Evolutionary conservation across 2,329 filamentous ascomycete species (phyloP).

Genomic region (Fusarium hostae): DNA sequence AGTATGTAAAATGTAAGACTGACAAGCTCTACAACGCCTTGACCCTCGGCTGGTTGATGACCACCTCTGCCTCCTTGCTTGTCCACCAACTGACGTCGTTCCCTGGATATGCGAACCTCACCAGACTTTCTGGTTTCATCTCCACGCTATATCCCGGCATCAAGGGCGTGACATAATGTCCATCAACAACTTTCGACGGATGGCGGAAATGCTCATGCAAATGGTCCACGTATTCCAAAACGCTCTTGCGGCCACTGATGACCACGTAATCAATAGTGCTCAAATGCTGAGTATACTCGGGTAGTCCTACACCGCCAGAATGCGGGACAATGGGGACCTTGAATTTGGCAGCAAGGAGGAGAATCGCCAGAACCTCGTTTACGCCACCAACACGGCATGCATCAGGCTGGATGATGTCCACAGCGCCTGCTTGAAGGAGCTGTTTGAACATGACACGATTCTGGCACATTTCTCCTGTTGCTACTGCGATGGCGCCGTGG

Average conservation of each 20-base stretch:
- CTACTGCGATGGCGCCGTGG: constrained; percentile 72
- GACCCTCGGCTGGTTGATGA: not conserved
- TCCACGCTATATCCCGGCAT: constrained; percentile 90
- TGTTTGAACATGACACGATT: constrained; percentile 96
- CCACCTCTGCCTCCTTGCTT: constrained; percentile 70
- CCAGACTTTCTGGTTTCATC: constrained; percentile 91
- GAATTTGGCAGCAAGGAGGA: constrained; percentile 84
- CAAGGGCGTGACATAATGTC: constrained; percentile 86
- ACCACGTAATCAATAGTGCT: constrained; percentile 93
- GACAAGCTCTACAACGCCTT: not conserved
- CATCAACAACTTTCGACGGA: constrained; percentile 80
- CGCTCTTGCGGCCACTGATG: constrained; percentile 74
- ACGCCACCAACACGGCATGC: constrained; percentile 89
- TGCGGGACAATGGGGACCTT: constrained; percentile 87
- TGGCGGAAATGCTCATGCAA: constrained; percentile 92
- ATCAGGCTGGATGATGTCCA: constrained; percentile 90
- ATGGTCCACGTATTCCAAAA: constrained; percentile 92
- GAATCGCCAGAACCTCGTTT: constrained; percentile 88
- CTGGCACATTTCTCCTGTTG: constrained; percentile 95
- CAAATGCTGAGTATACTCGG: constrained; percentile 92
- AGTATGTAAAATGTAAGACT: too few species aligned
- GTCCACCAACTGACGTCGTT: constrained; percentile 86
- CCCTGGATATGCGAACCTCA: constrained; percentile 79
- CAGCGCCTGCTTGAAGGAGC: constrained; percentile 79
- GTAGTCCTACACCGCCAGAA: constrained; percentile 86